Base-by-base conservation (phyloP, 345 rosid genomes). In the Eutrema yunnanense region DNA sequence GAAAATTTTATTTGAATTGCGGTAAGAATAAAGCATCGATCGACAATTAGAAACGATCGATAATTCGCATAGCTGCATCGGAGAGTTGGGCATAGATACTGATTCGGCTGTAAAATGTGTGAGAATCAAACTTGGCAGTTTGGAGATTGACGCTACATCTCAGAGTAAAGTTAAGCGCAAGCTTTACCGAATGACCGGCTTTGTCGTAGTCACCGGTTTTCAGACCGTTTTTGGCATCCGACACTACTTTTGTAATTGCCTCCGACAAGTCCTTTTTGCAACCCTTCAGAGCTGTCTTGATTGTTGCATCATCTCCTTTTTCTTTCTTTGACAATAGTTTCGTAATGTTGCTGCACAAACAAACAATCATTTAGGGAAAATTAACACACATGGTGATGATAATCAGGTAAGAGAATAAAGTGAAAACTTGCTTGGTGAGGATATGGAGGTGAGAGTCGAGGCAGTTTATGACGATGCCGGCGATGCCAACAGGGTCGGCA, bases 1-100 rank as follows among this genome's bases (percentile, higher is more conserved):
- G n/a, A n/a, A 19, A 5, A 48, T 13, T 32, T 55, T 13, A 55
- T 55, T 32, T 5, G 2, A 40, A 19, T 38, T 38, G 22, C 4
- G 30, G 44, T 36, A 37, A 37, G 41, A 41, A 55, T 26, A 51
- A 32, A 54, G 61, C 61, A n/a, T n/a, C 26, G 6, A 59, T 58
- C 4, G 10, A 6, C 47, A 58, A 19, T 12, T 55, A 63, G 56
- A 73, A 55, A 9, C 65, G 71, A 33, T 64, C 77, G 53, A 64
- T 65, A 8, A 73, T 64, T 7, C 77, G 26, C 71, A 46, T 53
- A 8, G 64, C 65, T 36, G 77, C 65, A 27, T 34, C 30, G 2
- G 65, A 54, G 33, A 73, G 97, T 47, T 53, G 40, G 5, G 2
- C 55, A 36, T 53, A 73, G 6, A 22, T n/a, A 3, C 1, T 41